Evolutionary conservation across 345 rosid genomes (phyloP).

Genomic region (Boechera retrofracta): DNA sequence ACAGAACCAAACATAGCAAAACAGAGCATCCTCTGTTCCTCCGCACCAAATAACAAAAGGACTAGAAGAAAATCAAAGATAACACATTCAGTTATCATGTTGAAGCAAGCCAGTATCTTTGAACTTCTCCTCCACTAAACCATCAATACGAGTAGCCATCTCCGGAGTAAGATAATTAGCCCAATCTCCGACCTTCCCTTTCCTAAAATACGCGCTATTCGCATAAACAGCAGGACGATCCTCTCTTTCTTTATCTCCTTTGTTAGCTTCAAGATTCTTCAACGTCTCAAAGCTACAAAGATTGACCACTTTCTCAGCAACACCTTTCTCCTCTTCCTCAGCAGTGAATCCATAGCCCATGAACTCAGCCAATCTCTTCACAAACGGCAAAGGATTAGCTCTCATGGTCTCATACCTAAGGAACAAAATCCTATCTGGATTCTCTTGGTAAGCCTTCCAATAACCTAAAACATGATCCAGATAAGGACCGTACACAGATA

Average conservation of each 20-base stretch:
- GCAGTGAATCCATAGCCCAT: constrained; percentile 44
- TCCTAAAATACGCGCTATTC: constrained; percentile 44
- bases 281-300: constrained; percentile 50
- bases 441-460: constrained; percentile 44
- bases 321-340: constrained; percentile 45
- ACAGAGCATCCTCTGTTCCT: constrained; percentile 42
- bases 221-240: constrained; percentile 36
- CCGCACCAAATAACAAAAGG: background rate
- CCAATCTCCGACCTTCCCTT: constrained; percentile 57
- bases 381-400: constrained; percentile 44
- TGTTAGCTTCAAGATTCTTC: constrained; percentile 52
- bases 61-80: background rate
- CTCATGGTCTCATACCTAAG: constrained; percentile 48
- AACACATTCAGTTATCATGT: constrained; percentile 26
- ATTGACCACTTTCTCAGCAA: constrained; percentile 39
- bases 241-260: constrained; percentile 32
- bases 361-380: constrained; percentile 49
- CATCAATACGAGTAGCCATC: constrained; percentile 50
- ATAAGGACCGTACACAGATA: constrained; percentile 50
- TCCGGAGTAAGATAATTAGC: constrained; percentile 45
- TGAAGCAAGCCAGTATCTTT: constrained; percentile 47
- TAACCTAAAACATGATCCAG: constrained; percentile 48
- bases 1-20: constrained; percentile 29
- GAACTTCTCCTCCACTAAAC: constrained; percentile 43
- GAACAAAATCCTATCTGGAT: constrained; percentile 41